Base-by-base conservation (phyloP, 2,329 filamentous ascomycete genomes). In the Claviceps cyperi region DNA sequence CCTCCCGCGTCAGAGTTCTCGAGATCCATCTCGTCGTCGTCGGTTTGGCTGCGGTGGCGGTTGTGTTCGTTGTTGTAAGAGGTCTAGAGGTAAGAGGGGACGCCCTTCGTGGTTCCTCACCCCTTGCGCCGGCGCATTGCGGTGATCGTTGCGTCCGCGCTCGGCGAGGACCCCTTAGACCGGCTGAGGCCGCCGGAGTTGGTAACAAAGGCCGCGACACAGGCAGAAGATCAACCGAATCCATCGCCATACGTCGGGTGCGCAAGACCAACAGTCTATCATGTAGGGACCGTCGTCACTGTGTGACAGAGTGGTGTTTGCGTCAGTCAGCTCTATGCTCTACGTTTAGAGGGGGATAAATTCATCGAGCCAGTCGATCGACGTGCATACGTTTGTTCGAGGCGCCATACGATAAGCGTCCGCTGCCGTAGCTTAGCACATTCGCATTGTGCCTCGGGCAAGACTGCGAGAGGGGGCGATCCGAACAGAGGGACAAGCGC, bases 191-290 rank as follows among this genome's bases (percentile, higher is more conserved):
- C 19, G 47, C 48, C 3, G 54, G 19, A 35, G 35, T 52, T 17
- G 51, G 50, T 35, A 50, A 47, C 28, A 52, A 51, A 46, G 53
- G 54, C 52, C 50, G 52, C 48, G 53, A 53, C 37, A 51, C 51
- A 50, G 51, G 46, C 21, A 46, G 52, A 49, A 52, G 37, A 46
- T 59, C 54, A 50, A 53, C 47, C 44, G 54, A 54, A 47, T 59
- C 57, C 57, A 59, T 59, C 48, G 52, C 53, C 54, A 43, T 39
- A 47, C 48, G 37, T 41, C 32, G 24, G 48, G 24, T 46, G 52
- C 48, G 51, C 40, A 35, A 36, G 51, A 51, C 47, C 37, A 15
- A 47, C 51, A 53, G 49, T 51, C 52, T 49, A 50, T 50, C 50
- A 35, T 53, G 50, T 52, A 52, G 46, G 51, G 45, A 45, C 43